Evolutionary conservation across 1,139 yeast species (phyloP).

Genomic region (Magnusiomyces tetraspermus): DNA sequence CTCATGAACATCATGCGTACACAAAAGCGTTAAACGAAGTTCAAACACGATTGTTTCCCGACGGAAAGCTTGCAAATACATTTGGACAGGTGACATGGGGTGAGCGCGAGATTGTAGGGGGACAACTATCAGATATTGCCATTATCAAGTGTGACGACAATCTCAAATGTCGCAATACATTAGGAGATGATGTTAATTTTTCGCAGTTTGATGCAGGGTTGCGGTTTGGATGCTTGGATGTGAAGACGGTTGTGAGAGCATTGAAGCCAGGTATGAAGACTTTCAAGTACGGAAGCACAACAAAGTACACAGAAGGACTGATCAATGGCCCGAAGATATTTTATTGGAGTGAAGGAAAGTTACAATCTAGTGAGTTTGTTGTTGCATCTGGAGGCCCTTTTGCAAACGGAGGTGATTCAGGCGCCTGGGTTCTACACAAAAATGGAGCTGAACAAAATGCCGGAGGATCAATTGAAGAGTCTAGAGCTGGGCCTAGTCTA

Average conservation of each 20-base stretch:
- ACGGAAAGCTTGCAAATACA: slow-evolving; percentile 26
- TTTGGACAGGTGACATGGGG: slow-evolving; percentile 94
- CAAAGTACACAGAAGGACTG: slow-evolving; percentile 68
- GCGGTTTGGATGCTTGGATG: slow-evolving; percentile 68
- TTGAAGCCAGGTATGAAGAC: slow-evolving; percentile 56
- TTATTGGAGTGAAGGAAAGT: slow-evolving; percentile 86
- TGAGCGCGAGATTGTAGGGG: slow-evolving; percentile 60
- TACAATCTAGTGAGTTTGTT: slow-evolving; percentile 82
- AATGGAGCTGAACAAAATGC: slow-evolving; percentile 22
- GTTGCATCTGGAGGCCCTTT: slow-evolving; percentile 48
- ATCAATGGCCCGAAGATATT: slow-evolving; percentile 75
- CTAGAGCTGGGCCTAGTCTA: slow-evolving; percentile 45
- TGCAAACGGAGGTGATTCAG: slow-evolving; percentile 93
- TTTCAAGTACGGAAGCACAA: slow-evolving; percentile 85
- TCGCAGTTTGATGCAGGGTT: slow-evolving; percentile 72
- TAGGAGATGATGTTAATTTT: slow-evolving; percentile 72
- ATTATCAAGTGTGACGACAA: slow-evolving; percentile 61
- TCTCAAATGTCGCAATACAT: slow-evolving; percentile 52
- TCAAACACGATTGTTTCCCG: slow-evolving; percentile 26
- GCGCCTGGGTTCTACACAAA: slow-evolving; percentile 64
- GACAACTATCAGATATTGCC: slow-evolving; percentile 67
- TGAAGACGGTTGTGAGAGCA: slow-evolving; percentile 43
- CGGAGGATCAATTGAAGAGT: too few species aligned
- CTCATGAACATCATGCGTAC: slow-evolving; percentile 59
- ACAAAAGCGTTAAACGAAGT: slow-evolving; percentile 48